These are phyloP conservation scores for Lablab purpureus DNA, from an alignment of 306 rosid species.

Conservation along the genomic window DNA sequence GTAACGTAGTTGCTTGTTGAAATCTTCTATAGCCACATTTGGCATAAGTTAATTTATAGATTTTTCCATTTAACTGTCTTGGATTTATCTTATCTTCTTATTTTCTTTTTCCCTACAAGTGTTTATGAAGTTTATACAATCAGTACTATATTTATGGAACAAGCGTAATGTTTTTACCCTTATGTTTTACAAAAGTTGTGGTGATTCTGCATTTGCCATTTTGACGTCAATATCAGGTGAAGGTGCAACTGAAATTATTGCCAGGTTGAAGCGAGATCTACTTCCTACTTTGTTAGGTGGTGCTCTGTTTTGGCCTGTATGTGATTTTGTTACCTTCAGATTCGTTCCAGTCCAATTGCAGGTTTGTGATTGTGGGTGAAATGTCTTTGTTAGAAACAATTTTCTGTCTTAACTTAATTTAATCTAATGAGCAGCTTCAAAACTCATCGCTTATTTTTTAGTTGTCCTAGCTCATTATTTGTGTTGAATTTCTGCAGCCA, in stretches of 20 bases:
- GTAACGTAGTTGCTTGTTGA: not conserved
- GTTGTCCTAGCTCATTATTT: not conserved
- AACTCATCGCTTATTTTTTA: not conserved
- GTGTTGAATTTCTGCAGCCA: slow-evolving; percentile 62
- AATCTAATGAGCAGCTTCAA: not conserved
- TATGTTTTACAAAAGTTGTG: not conserved
- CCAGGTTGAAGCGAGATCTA: slow-evolving; percentile 71
- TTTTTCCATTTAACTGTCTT: not conserved
- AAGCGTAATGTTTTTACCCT: not conserved
- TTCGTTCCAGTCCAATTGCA: slow-evolving; percentile 73
- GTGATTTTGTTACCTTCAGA: slow-evolving; percentile 77
- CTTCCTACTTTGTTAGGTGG: slow-evolving; percentile 71
- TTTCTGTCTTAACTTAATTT: slow-evolving; percentile 18
- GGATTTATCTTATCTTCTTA: not conserved
- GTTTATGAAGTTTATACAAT: not conserved
- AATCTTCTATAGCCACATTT: not conserved
- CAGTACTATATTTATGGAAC: not conserved
- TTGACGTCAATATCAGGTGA: slow-evolving; percentile 63
- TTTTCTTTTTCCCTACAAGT: not conserved
- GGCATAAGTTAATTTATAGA: not conserved
- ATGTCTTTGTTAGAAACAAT: slow-evolving; percentile 9
- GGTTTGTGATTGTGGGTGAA: slow-evolving; percentile 49
- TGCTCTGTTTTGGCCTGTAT: slow-evolving; percentile 71
- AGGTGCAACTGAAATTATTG: slow-evolving; percentile 54
- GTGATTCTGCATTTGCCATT: slow-evolving; percentile 40